A percentile compares a stretch with the other conserved stretches of the same genome.
phyloP scores from a whole-genome alignment of 306 rosid genomes.

The Vachellia pachyceras region DNA sequence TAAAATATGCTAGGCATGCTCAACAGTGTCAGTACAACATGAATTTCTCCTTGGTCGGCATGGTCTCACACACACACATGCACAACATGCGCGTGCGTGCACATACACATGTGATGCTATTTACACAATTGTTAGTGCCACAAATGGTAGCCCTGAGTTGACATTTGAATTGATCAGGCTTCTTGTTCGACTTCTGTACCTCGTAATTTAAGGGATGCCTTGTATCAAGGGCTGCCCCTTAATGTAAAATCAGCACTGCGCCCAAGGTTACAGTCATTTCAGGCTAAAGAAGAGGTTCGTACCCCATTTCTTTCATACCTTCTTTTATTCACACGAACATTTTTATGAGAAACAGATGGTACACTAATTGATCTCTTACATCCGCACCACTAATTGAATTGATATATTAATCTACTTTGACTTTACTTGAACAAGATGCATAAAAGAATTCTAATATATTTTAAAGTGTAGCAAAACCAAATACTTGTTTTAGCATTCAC shows the following conservation, averaged over 20 bases:
- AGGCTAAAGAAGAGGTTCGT: slow-evolving; percentile 76
- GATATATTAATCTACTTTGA: too few species aligned
- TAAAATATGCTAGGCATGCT: slow-evolving; percentile 1
- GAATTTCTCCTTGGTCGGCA: slow-evolving; percentile 9
- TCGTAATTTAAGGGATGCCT: slow-evolving; percentile 88
- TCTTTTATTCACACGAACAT: neutral
- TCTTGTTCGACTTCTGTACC: slow-evolving; percentile 95
- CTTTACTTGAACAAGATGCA: too few species aligned
- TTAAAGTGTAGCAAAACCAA: too few species aligned
- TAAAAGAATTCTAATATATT: too few species aligned
- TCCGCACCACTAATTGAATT: too few species aligned
- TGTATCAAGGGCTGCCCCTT: slow-evolving; percentile 94
- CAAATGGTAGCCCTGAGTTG: slow-evolving; percentile 26
- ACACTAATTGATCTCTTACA: too few species aligned
- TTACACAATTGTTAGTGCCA: neutral
- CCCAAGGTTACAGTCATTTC: slow-evolving; percentile 74
- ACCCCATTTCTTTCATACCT: slow-evolving; percentile 23
- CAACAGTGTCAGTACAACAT: slow-evolving; percentile 18
- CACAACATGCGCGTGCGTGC: neutral
- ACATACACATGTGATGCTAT: neutral
- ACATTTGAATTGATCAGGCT: slow-evolving; percentile 60
- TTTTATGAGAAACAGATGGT: too few species aligned
- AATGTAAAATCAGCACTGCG: slow-evolving; percentile 81
- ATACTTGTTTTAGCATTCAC: too few species aligned
- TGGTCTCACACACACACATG: neutral